Evolutionary conservation across 1,284 basidiomycete species (phyloP).

Genomic region (Bjerkandera adusta): DNA sequence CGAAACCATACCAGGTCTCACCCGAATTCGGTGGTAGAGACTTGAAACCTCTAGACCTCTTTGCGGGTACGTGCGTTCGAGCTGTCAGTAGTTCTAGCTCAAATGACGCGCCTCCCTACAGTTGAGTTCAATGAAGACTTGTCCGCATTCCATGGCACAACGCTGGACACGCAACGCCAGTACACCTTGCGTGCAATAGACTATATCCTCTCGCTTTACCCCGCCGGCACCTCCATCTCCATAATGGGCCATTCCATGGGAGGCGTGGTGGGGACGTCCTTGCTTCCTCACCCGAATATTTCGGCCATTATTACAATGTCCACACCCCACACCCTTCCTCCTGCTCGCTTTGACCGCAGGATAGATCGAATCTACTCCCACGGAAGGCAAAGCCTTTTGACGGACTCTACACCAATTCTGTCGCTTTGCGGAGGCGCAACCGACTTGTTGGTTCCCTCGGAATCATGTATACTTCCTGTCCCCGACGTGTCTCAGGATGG

Average conservation of each 20-base stretch:
- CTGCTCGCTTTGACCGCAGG: constrained; percentile 82
- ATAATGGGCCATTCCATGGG: constrained; percentile 98
- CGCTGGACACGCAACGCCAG: constrained; percentile 78
- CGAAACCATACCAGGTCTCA: constrained; percentile 48
- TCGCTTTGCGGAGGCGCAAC: constrained; percentile 92
- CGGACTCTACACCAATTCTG: constrained; percentile 63
- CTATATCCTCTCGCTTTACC: constrained; percentile 81
- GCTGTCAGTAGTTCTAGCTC: not conserved
- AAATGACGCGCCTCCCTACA: constrained; percentile 29
- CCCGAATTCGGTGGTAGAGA: constrained; percentile 45
- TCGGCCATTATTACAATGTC: constrained; percentile 92
- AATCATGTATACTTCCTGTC: constrained; percentile 75
- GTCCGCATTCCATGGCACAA: constrained; percentile 92
- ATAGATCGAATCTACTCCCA: constrained; percentile 73
- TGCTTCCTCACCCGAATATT: constrained; percentile 63
- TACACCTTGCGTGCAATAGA: constrained; percentile 75
- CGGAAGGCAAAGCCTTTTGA: constrained; percentile 35
- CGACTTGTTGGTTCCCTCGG: constrained; percentile 92
- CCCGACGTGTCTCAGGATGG: constrained; percentile 19
- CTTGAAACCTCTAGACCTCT: constrained; percentile 76
- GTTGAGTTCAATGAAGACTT: constrained; percentile 98
- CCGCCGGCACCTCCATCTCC: constrained; percentile 59
- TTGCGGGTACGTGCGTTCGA: constrained; percentile 42
- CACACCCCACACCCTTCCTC: constrained; percentile 88
- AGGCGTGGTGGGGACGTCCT: constrained; percentile 84